A percentile compares a stretch with the other conserved stretches of the same genome.
Conservation (phyloP, 257 asterid genomes). For the Striga asiatica region DNA sequence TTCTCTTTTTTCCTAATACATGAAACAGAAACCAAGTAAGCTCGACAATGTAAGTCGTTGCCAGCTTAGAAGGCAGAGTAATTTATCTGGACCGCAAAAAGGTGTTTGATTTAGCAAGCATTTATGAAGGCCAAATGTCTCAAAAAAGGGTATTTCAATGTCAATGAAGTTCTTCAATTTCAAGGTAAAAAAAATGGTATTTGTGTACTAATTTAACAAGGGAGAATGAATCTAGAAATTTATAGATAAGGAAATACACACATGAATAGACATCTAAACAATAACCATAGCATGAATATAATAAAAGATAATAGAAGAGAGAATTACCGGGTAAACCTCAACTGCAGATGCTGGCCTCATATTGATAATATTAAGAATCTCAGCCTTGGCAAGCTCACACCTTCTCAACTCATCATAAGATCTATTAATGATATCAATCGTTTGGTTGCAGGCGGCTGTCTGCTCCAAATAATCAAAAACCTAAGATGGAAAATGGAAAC, state of each 20-base stretch:
- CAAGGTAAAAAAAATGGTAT: too few species aligned
- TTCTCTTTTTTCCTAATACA: too few species aligned
- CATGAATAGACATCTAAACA: neutral
- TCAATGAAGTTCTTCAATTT: too few species aligned
- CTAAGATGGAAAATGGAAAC: slow-evolving; percentile 19
- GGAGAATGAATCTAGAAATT: neutral
- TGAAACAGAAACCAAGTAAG: too few species aligned
- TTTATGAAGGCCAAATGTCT: too few species aligned
- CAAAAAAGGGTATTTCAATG: too few species aligned
- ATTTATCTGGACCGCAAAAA: too few species aligned
- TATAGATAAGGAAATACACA: neutral
- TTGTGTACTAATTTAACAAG: too few species aligned
- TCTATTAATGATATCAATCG: slow-evolving; percentile 32
- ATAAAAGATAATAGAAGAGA: neutral
- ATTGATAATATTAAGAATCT: slow-evolving; percentile 57
- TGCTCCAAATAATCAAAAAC: slow-evolving; percentile 67
- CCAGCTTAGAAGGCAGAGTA: too few species aligned
- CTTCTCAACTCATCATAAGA: slow-evolving; percentile 35
- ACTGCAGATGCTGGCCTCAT: slow-evolving; percentile 44
- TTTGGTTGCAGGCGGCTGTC: slow-evolving; percentile 54
- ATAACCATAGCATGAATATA: neutral
- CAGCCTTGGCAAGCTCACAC: slow-evolving; percentile 54
- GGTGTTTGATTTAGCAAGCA: too few species aligned
- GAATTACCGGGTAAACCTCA: slow-evolving; percentile 52
- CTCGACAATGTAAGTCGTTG: too few species aligned